Conservation (phyloP, 2,329 filamentous ascomycete genomes). For the Sordariomycetes sp. region DNA sequence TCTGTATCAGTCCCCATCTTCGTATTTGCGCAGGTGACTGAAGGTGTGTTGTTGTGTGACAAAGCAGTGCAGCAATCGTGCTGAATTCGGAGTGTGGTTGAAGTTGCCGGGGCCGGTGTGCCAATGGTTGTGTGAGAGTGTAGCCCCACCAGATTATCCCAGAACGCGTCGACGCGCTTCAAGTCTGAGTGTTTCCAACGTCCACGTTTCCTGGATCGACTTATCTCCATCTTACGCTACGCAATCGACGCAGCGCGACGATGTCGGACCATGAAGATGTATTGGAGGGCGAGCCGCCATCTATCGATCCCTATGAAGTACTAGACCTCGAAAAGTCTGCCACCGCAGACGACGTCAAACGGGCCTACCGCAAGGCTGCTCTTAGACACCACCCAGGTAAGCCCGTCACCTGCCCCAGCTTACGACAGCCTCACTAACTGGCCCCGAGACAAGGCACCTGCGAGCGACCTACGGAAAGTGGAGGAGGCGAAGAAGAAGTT, state of each 20-base stretch:
- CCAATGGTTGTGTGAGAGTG: neutral
- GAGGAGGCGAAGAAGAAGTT: conserved; percentile 70
- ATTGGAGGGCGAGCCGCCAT: conserved; percentile 48
- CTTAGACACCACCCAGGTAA: conserved; percentile 79
- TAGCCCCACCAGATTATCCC: too few species aligned
- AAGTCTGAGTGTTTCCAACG: too few species aligned
- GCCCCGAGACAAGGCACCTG: conserved; percentile 63
- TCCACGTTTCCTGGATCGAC: too few species aligned
- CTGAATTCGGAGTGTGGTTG: neutral
- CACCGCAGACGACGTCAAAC: conserved; percentile 72
- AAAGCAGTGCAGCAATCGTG: neutral
- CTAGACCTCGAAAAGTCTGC: conserved; percentile 64
- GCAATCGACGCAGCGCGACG: conserved; percentile 5
- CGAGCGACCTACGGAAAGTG: conserved; percentile 42
- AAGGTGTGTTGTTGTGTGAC: too few species aligned
- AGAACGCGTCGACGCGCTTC: conserved; percentile 4
- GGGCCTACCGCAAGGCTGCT: conserved; percentile 84
- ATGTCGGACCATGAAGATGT: conserved; percentile 45
- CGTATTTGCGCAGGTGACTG: neutral
- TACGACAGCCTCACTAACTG: conserved; percentile 4
- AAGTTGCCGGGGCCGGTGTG: too few species aligned
- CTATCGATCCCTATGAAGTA: conserved; percentile 69
- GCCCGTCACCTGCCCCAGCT: conserved; percentile 7
- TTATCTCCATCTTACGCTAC: neutral
- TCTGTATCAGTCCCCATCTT: neutral